A percentile compares a stretch with the other conserved stretches of the same genome.
Evolutionary conservation across 1,284 basidiomycete species (phyloP).

Genomic region (Trichosporon ovoides): DNA sequence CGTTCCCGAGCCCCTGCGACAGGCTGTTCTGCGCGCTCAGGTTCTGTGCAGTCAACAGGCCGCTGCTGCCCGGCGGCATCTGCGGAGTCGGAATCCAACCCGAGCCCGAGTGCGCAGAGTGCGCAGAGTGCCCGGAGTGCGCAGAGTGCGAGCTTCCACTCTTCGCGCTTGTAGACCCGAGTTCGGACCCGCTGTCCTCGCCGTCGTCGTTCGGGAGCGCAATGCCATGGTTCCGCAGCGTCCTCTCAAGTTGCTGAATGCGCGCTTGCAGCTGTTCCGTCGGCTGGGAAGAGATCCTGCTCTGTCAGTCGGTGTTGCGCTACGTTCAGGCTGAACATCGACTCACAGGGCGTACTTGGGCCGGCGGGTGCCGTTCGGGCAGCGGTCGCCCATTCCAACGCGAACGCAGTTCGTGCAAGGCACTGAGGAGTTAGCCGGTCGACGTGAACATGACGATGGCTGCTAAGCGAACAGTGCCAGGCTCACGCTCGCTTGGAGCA

Average conservation of each 20-base stretch:
- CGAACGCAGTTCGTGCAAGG: conserved; percentile 1
- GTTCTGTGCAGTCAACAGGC: background rate
- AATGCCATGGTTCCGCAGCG: background rate
- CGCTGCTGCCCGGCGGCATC: background rate
- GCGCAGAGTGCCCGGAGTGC: background rate
- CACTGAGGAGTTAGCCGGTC: background rate
- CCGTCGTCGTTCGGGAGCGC: background rate
- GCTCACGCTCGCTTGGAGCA: background rate
- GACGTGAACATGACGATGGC: no score
- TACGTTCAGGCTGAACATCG: no score
- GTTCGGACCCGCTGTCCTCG: background rate
- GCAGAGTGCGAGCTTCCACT: background rate
- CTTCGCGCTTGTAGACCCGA: background rate
- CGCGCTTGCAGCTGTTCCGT: background rate
- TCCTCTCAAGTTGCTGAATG: background rate
- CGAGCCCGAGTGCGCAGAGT: background rate
- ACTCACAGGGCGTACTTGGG: conserved; percentile 1
- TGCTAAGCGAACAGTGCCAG: background rate
- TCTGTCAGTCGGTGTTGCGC: background rate
- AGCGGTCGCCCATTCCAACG: background rate
- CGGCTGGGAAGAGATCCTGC: background rate
- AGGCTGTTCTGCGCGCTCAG: background rate
- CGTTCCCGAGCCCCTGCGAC: background rate
- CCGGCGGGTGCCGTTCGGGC: background rate
- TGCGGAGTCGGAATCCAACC: background rate